Percentiles rank a stretch among this genome's conserved stretches.
Evolutionary conservation across 1,284 basidiomycete species (phyloP).

Genomic region (Rhodotorula sp.): DNA sequence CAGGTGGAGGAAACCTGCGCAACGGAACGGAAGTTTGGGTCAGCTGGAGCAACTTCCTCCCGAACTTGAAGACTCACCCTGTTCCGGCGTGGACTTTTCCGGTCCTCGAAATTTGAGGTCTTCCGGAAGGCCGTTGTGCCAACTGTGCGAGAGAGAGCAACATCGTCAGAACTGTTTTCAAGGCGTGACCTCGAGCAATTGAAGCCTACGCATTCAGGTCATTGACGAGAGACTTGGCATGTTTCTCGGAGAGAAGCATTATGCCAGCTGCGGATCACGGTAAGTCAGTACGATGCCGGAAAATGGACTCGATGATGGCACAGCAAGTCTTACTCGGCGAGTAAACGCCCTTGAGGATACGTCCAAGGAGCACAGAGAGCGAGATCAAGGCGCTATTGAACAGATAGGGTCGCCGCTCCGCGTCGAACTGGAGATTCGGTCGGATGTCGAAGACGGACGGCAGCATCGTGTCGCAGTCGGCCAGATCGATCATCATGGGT

Average conservation of each 20-base stretch:
- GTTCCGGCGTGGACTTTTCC: conserved; percentile 48
- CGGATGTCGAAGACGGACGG: conserved; percentile 63
- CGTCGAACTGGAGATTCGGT: conserved; percentile 40
- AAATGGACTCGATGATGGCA: no score
- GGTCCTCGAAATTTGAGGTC: conserved; percentile 68
- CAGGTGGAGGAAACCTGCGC: conserved; percentile 76
- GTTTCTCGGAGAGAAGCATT: conserved; percentile 73
- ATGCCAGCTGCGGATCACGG: conserved; percentile 64
- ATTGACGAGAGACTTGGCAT: conserved; percentile 63
- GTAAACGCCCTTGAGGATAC: conserved; percentile 86
- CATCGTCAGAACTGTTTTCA: neutral
- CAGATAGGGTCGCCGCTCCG: conserved; percentile 39
- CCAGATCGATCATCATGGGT: conserved; percentile 86
- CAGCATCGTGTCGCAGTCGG: conserved; percentile 86
- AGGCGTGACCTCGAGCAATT: no score
- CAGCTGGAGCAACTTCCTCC: no score
- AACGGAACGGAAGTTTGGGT: no score
- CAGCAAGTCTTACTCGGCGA: conserved; percentile 55
- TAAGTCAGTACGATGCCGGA: neutral
- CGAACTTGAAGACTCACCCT: conserved; percentile 11
- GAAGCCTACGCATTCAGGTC: conserved; percentile 61
- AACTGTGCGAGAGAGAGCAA: conserved; percentile 49
- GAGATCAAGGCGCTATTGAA: conserved; percentile 61
- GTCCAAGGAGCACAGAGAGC: conserved; percentile 78
- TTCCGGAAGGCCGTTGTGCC: conserved; percentile 72